Base-by-base conservation (phyloP, 768 basidiomycete genomes). In the Russula sp. region DNA sequence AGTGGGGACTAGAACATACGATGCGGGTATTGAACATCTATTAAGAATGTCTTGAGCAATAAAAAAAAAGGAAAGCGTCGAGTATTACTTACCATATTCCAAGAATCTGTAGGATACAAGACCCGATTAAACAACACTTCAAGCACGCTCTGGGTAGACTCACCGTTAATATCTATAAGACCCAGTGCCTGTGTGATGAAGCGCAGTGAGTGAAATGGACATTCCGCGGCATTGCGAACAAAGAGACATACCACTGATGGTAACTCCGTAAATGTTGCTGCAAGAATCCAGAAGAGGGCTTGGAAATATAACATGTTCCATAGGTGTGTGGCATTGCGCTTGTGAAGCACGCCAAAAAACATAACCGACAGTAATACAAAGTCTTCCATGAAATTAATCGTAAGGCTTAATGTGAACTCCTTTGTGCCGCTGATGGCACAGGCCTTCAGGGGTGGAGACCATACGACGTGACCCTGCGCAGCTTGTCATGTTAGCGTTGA, bases 1-100 rank as follows among this genome's bases (percentile, higher is more conserved):
- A 2, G 11, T 36, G 22, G 28, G 22, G 28, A 55, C 38, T 6
- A n/a, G 10, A 11, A 58, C 67, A 32, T 48, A 67, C 67, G 32
- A 53, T 67, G 67, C 9, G 67, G 67, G 22, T 57, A 66, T 62
- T 67, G 67, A 67, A 67, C 64, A 67, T 66, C 67, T 67, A 42
- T 2, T 38, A 16, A 14, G 11, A 32, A 46, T 3, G 24, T 4
- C 22, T 0, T 65, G 40, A 65, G 49, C 42, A 57, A 51, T 13
- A 32, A 8, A 20, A 55, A 32, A n/a, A 34, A 20, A 13, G n/a
- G n/a, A n/a, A n/a, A n/a, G n/a, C 16, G 30, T 49, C 38, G 14
- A 50, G 30, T 24, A 32, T 4, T 9, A 50, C 67, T 46, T 1
- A 67, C 67, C 64, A 66, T 20, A 40, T 67, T 67, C 67, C 67